Percentiles rank a stretch among this genome's conserved stretches.
Conservation (phyloP, 345 rosid species). For the Camelina hispida region DNA sequence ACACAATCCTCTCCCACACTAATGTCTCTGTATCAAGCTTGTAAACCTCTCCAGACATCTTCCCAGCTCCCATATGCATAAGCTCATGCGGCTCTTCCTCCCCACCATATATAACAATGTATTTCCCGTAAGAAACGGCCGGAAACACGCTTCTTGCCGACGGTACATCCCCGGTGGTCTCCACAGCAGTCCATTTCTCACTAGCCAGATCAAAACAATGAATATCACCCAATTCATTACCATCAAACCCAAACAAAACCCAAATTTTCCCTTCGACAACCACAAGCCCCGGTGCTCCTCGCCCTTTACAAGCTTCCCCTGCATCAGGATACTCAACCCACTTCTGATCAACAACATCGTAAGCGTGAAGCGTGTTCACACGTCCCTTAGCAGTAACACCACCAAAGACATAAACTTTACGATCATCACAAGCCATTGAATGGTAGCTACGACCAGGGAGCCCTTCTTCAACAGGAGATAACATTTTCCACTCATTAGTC, state of each 20-base stretch:
- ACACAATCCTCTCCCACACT: constrained; percentile 41
- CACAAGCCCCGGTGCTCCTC: constrained; percentile 49
- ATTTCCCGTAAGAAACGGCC: constrained; percentile 30
- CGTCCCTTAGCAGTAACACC: constrained; percentile 42
- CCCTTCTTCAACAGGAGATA: constrained; percentile 32
- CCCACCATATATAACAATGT: constrained; percentile 44
- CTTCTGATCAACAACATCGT: constrained; percentile 39
- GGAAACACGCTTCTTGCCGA: constrained; percentile 42
- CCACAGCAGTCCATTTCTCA: constrained; percentile 28
- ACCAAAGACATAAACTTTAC: constrained; percentile 44
- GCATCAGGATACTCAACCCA: constrained; percentile 45
- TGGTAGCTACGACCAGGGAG: constrained; percentile 47
- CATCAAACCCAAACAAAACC: constrained; percentile 46
- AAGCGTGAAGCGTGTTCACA: constrained; percentile 34
- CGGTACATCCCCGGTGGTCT: constrained; percentile 38
- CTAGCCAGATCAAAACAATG: constrained; percentile 35
- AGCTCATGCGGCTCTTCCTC: constrained; percentile 46
- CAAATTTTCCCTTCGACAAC: constrained; percentile 33
- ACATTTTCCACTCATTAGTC: constrained; percentile 35
- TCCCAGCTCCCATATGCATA: constrained; percentile 50
- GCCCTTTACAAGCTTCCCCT: constrained; percentile 42
- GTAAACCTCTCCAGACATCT: constrained; percentile 29
- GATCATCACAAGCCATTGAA: constrained; percentile 35
- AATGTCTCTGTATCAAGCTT: constrained; percentile 43
- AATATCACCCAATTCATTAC: constrained; percentile 41